Base-by-base conservation (phyloP, 352 stramenopile species). In the Aphanomyces invadans region DNA sequence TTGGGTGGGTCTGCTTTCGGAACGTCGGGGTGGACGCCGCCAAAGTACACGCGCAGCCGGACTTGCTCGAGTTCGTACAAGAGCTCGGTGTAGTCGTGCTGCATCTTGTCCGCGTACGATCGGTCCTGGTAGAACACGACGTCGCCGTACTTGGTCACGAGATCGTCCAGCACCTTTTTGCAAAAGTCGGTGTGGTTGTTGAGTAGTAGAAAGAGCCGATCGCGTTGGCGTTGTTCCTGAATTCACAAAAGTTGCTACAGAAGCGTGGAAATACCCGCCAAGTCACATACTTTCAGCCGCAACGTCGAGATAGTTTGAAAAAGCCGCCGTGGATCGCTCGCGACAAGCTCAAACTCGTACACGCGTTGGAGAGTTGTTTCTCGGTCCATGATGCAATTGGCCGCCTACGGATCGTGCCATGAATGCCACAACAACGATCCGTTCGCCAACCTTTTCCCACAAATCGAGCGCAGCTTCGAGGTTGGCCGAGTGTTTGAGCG, bases 31-130 rank as follows among this genome's bases (percentile, higher is more conserved):
- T 68, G 68, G 0, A 78, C 61, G 7, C 62, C 68, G 4, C 67
- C 71, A 66, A 86, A 90, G 29, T 88, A 88, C 53, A 87, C 75
- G 19, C 46, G 70, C n/a, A 90, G 65, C 0, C 81, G 73, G 59
- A 88, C 80, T 67, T 87, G 76, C 45, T 90, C 81, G n/a, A 88
- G 78, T 7, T 86, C 78, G 42, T 76, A 90, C 28, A 88, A 64
- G 42, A 90, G 48, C 42, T 88, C 81, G 0, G 76, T 88, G 71
- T 90, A 90, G 49, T 90, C 80, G 53, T 86, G 88, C 36, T 78
- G 75, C 77, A 90, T 89, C 70, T 90, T 90, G 3, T 88, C 76
- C 3, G 62, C 53, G 26, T 90, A 90, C 12, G 69, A 11, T 0
- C 78, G 77, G 48, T 77, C 68, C 49, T 75, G 73, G 4, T 83